These are phyloP conservation scores for Chloris gayana DNA, from an alignment of 176 grass and related monocot species.

Conservation along the genomic window DNA sequence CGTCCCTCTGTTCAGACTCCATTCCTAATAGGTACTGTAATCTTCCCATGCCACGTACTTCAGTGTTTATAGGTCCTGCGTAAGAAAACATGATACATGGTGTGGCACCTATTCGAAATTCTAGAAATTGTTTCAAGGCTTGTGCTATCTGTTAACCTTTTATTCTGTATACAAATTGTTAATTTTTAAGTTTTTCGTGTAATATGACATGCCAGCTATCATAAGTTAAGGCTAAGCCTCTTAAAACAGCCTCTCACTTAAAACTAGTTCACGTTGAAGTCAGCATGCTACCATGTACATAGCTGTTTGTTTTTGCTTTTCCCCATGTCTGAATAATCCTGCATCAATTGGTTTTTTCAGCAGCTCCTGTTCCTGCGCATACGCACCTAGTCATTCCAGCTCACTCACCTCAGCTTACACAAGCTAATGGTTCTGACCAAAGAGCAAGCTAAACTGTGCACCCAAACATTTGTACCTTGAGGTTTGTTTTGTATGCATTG, in stretches of 20 bases:
- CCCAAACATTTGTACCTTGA: slow-evolving; percentile 57
- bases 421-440: slow-evolving; percentile 80
- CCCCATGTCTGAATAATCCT: slow-evolving; percentile 19
- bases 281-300: background rate
- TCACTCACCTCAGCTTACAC: slow-evolving; percentile 75
- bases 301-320: background rate
- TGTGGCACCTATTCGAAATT: background rate
- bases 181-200: background rate
- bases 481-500: slow-evolving; percentile 41
- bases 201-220: background rate
- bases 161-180: background rate
- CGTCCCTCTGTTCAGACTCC: slow-evolving; percentile 73
- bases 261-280: background rate
- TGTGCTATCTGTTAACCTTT: background rate
- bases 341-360: slow-evolving; percentile 42
- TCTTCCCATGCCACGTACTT: background rate
- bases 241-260: background rate
- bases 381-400: slow-evolving; percentile 67
- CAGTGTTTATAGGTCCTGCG: background rate
- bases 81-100: too few species aligned
- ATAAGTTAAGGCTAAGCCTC: background rate
- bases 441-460: slow-evolving; percentile 71
- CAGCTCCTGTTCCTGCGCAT: slow-evolving; percentile 56
- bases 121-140: background rate
- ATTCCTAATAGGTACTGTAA: slow-evolving; percentile 71